These are phyloP conservation scores for Dalechampia spathulata DNA, from an alignment of 441 rosid species.

Conservation along the genomic window DNA sequence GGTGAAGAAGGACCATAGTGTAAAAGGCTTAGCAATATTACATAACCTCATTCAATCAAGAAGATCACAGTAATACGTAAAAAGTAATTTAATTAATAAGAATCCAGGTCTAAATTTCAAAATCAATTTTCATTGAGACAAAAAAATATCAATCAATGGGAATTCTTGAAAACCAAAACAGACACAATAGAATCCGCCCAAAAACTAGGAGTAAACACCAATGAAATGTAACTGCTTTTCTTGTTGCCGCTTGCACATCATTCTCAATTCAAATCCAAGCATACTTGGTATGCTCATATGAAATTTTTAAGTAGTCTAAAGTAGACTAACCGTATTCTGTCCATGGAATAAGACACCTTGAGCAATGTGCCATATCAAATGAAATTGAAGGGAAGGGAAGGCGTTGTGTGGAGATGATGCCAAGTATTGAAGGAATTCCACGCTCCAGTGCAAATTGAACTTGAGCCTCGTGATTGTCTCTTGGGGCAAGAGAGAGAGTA, in stretches of 20 bases:
- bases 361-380: conserved; percentile 99
- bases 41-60: not conserved
- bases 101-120: not conserved
- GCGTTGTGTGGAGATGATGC: conserved; percentile 95
- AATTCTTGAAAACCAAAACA: not conserved
- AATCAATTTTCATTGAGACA: no score
- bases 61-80: not conserved
- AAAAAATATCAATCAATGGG: not conserved
- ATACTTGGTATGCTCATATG: no score
- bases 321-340: conserved; percentile 99
- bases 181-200: not conserved
- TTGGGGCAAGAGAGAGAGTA: conserved; percentile 94
- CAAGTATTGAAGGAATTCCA: conserved; percentile 93
- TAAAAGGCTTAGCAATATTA: no score
- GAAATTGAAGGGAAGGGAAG: conserved; percentile 94
- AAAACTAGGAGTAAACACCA: not conserved
- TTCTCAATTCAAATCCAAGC: not conserved
- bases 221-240: not conserved
- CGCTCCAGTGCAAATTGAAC: conserved; percentile 97
- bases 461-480: conserved; percentile 98
- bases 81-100: not conserved
- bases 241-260: not conserved
- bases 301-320: no score
- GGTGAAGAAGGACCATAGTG: no score
- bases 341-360: conserved; percentile 99